Evolutionary conservation across 148 eudicot genomes (phyloP).

Genomic region (Oxyria digyna): DNA sequence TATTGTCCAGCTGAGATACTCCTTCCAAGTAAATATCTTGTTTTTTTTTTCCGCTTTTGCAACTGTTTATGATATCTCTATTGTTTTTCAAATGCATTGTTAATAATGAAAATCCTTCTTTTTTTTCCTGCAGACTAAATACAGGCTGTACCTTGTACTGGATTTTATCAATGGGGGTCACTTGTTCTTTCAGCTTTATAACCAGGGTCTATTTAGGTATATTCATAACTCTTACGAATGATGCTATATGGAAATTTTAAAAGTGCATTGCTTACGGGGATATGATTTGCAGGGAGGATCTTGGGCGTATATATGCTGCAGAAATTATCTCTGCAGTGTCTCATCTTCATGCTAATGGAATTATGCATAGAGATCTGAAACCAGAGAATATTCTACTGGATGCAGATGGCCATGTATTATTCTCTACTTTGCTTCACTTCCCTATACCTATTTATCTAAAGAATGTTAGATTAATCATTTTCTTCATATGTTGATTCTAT

Average conservation of each 20-base stretch:
- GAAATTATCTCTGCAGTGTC: constrained; percentile 92
- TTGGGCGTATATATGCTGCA: constrained; percentile 80
- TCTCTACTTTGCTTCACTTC: constrained; percentile 14
- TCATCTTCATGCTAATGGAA: constrained; percentile 84
- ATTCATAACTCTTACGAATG: background rate
- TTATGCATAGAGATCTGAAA: constrained; percentile 95
- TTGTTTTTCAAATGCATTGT: background rate
- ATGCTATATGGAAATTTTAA: background rate
- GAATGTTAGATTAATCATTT: background rate
- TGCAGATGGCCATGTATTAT: constrained; percentile 70
- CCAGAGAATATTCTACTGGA: constrained; percentile 90
- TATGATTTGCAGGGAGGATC: constrained; percentile 67
- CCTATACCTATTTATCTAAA: background rate
- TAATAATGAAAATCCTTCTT: constrained; percentile 9
- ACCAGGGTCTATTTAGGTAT: constrained; percentile 75
- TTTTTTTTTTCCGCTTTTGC: background rate
- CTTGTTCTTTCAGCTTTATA: constrained; percentile 77
- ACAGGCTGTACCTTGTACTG: constrained; percentile 75
- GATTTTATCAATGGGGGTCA: constrained; percentile 90
- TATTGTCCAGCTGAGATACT: constrained; percentile 83
- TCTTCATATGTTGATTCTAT: background rate
- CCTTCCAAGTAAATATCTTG: constrained; percentile 57
- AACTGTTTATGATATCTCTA: background rate
- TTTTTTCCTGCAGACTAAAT: constrained; percentile 59
- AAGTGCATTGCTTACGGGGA: constrained; percentile 5